A percentile compares a stretch with the other conserved stretches of the same genome.
Conservation (phyloP, 371 early-diverging fungal genomes). For the Blakeslea trispora region DNA sequence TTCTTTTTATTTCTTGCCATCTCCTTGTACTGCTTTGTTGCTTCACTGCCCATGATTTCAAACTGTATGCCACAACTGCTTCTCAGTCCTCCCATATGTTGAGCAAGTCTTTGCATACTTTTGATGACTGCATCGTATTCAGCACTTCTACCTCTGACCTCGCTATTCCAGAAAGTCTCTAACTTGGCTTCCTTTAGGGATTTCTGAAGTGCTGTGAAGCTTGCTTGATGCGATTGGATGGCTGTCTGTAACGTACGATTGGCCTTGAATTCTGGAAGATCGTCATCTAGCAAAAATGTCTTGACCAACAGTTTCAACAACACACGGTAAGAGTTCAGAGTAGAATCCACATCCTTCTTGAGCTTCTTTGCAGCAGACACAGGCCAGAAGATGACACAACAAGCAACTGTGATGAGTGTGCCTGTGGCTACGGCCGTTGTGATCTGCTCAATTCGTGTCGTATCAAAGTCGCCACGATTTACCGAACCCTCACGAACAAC, state of each 20-base stretch:
- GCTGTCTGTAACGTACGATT: constrained; percentile 54
- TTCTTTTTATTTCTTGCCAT: constrained; percentile 3
- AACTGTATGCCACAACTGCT: constrained; percentile 70
- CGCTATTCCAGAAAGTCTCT: constrained; percentile 57
- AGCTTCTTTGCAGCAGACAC: constrained; percentile 60
- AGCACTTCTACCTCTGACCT: constrained; percentile 44
- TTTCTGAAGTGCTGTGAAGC: constrained; percentile 63
- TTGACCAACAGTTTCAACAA: constrained; percentile 63
- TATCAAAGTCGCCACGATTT: constrained; percentile 53
- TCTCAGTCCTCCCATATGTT: constrained; percentile 66
- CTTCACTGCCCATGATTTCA: constrained; percentile 54
- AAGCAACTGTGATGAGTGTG: constrained; percentile 54
- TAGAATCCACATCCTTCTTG: constrained; percentile 58
- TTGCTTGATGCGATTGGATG: constrained; percentile 63
- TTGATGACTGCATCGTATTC: constrained; percentile 49
- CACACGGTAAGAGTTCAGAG: constrained; percentile 57
- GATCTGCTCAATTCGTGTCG: constrained; percentile 57
- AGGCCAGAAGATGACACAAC: constrained; percentile 65
- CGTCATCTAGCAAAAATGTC: constrained; percentile 68
- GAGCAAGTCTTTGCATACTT: constrained; percentile 64
- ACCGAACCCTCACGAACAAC: constrained; percentile 55
- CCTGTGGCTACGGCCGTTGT: constrained; percentile 60
- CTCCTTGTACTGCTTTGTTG: constrained; percentile 21
- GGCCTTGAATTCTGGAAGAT: constrained; percentile 55
- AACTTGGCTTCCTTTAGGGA: constrained; percentile 65